Evolutionary conservation across 371 early-diverging fungal species (phyloP), one percentile per base, ranked within the genome.

Genomic region (Apophysomyces ossiformis): DNA sequence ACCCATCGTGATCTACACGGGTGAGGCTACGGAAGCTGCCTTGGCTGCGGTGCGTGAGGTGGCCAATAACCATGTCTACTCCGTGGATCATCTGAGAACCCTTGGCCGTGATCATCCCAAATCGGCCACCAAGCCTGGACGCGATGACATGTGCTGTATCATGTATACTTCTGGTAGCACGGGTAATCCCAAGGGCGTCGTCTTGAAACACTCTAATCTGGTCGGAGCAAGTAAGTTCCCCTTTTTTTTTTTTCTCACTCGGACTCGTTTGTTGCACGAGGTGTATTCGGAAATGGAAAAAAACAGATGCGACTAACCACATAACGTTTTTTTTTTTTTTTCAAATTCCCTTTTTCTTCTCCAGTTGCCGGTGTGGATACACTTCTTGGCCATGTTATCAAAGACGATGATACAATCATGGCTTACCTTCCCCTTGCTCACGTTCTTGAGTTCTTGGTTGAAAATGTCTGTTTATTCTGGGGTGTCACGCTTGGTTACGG

Each of bases 371-470:
- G 75, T 54, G 76, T 72, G 9, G 58, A 72, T 15, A 75, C 70
- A 18, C 58, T 74, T 57, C 69, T 68, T 12, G 73, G 73, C 8
- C 69, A 72, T 45, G 58, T 64, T 21, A 35, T 70, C 44, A 41
- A 59, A 41, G 54, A 64, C 26, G 74, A 76, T 18, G 86, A 84
- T 44, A 63, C 68, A 9, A 81, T 93, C 65, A 76, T 95, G 62
- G 91, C 91, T 9, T 94, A 92, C 73, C 81, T 96, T 32, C 96
- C 96, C 5, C 75, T 93, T 1, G 93, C 94, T 21, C 96, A 97
- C 79, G 88, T 87, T 0, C 81, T 89, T 63, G 91, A 92, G 57
- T 83, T 90, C 69, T 70, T 89, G 36, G 89, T 90, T 38, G 89
- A 91, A 65, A 71, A 65, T 44, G 39, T 71, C 7, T 67, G 66